These are phyloP conservation scores for Podaxis carcinomalis DNA, from an alignment of 768 basidiomycete genomes.

Conservation along the genomic window DNA sequence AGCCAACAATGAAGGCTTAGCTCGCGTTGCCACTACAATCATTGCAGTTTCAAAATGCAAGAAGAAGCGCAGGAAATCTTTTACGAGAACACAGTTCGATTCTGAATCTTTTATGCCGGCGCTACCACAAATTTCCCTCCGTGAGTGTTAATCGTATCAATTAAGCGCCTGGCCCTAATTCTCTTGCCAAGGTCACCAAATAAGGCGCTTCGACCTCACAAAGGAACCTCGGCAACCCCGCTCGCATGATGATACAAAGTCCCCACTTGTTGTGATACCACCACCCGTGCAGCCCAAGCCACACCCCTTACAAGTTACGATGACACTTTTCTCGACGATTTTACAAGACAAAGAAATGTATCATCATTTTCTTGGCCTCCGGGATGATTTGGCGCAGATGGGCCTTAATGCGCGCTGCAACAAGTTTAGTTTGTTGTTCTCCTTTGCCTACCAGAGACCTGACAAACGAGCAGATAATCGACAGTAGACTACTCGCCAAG, in stretches of 20 bases:
- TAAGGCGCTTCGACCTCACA: neutral
- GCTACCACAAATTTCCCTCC: neutral
- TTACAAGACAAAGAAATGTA: neutral
- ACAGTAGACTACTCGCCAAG: neutral
- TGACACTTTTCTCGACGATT: neutral
- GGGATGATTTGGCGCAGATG: neutral
- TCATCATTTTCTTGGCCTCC: neutral
- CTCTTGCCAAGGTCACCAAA: neutral
- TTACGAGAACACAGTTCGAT: neutral
- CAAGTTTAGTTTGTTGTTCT: neutral
- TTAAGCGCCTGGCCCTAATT: neutral
- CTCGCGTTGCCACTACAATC: neutral
- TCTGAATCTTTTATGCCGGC: neutral
- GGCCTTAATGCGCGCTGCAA: slow-evolving; percentile 3
- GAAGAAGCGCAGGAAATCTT: neutral
- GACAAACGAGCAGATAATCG: slow-evolving; percentile 1
- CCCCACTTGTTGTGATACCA: neutral
- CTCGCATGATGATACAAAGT: neutral
- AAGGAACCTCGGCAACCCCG: neutral
- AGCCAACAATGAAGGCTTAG: neutral
- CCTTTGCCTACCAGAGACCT: neutral
- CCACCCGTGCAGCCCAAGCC: neutral
- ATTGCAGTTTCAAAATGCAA: neutral
- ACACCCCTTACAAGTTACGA: neutral
- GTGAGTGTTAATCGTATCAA: neutral